Evolutionary conservation across 2,329 filamentous ascomycete species (phyloP).

Genomic region (Sporothrix brasiliensis): DNA sequence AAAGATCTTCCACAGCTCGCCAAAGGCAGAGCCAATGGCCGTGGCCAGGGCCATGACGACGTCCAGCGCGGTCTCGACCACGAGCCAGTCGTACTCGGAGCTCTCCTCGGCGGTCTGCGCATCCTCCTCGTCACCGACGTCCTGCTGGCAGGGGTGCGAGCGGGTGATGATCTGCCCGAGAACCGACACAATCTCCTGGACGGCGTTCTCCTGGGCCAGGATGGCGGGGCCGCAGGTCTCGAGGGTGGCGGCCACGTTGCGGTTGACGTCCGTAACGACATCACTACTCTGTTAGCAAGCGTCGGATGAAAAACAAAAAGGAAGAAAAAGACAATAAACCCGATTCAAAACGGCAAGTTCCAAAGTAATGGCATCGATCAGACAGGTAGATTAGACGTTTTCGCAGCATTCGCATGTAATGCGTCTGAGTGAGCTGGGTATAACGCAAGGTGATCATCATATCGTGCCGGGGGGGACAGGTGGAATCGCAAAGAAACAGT

Average conservation of each 20-base stretch:
- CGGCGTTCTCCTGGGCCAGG: conserved; percentile 70
- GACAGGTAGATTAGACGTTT: conserved; percentile 65
- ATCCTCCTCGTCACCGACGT: conserved; percentile 80
- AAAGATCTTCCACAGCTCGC: conserved; percentile 92
- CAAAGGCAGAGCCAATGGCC: conserved; percentile 78
- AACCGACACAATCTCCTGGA: conserved; percentile 75
- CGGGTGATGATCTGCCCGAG: conserved; percentile 81
- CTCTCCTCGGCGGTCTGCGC: conserved; percentile 71
- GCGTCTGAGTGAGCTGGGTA: conserved; percentile 99
- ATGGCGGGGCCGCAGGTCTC: conserved; percentile 89
- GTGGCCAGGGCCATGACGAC: conserved; percentile 82
- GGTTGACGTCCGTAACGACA: conserved; percentile 93
- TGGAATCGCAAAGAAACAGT: conserved; percentile 49
- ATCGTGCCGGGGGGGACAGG: conserved; percentile 26
- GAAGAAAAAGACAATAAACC: neutral
- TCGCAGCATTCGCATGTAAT: conserved; percentile 79
- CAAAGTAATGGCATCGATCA: conserved; percentile 40
- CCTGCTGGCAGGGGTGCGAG: conserved; percentile 89
- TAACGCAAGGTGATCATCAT: conserved; percentile 93
- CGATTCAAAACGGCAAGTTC: conserved; percentile 8
- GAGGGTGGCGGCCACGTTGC: conserved; percentile 85
- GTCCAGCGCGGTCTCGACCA: conserved; percentile 91
- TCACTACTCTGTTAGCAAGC: conserved; percentile 56
- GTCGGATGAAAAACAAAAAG: conserved; percentile 38
- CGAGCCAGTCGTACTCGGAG: conserved; percentile 96